Evolutionary conservation across 2,329 filamentous ascomycete species (phyloP).

Genomic region (Trichoderma koningii): DNA sequence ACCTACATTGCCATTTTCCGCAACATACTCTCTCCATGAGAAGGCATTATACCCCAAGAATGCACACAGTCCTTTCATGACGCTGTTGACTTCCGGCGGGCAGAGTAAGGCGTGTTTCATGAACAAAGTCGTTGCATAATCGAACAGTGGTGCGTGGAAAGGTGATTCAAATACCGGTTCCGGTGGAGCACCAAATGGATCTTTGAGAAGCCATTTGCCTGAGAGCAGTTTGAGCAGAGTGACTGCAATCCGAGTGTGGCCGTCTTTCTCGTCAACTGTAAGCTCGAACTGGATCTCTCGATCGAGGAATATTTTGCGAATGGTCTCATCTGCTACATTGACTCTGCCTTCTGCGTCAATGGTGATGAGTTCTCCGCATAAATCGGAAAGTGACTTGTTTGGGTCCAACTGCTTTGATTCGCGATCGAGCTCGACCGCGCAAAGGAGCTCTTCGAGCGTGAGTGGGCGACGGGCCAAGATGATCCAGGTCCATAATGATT

Average conservation of each 20-base stretch:
- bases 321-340: constrained; percentile 10
- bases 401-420: neutral
- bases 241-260: neutral
- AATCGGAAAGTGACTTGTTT: neutral
- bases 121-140: neutral
- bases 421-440: constrained; percentile 19
- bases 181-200: neutral
- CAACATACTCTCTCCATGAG: constrained; percentile 15
- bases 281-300: neutral
- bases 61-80: constrained; percentile 1
- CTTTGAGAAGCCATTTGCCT: neutral
- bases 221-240: neutral
- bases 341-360: constrained; percentile 2
- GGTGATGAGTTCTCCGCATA: constrained; percentile 15
- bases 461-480: constrained; percentile 14
- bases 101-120: neutral
- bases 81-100: neutral
- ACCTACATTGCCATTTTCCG: neutral
- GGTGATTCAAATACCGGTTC: neutral
- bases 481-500: constrained; percentile 14
- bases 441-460: constrained; percentile 1
- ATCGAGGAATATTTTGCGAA: constrained; percentile 16
- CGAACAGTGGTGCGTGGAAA: neutral
- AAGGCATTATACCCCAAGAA: neutral
- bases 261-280: neutral